These are phyloP conservation scores for Lagerstroemia speciosa DNA, from an alignment of 345 rosid species.

Conservation along the genomic window DNA sequence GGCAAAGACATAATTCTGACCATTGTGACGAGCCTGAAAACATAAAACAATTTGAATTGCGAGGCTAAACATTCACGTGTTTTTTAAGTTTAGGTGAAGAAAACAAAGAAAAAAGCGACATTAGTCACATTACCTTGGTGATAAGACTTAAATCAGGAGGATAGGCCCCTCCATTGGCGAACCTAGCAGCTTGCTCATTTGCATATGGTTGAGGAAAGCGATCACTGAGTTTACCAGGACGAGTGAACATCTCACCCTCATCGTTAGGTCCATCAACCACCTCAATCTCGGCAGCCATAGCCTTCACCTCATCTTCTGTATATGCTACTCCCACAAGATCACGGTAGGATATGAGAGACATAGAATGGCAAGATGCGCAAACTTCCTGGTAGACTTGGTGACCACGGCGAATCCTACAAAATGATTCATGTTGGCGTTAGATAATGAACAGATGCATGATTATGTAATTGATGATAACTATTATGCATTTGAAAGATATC, in stretches of 20 bases:
- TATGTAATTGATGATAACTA: neutral
- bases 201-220: conserved; percentile 87
- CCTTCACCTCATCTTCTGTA: conserved; percentile 95
- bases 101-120: conserved; percentile 8
- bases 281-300: conserved; percentile 99
- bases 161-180: conserved; percentile 99
- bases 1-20: conserved; percentile 93
- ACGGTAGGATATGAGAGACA: conserved; percentile 89
- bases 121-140: conserved; percentile 63
- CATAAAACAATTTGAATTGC: conserved; percentile 8
- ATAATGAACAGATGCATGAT: neutral
- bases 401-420: conserved; percentile 88
- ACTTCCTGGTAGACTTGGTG: conserved; percentile 97
- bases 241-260: conserved; percentile 98
- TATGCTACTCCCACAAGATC: conserved; percentile 97
- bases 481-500: neutral
- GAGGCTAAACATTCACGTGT: neutral
- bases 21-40: conserved; percentile 95
- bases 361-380: conserved; percentile 99
- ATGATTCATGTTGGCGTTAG: conserved; percentile 1
- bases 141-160: conserved; percentile 99
- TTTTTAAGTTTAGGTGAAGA: neutral
- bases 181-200: conserved; percentile 94
- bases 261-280: conserved; percentile 98
- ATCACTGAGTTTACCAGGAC: conserved; percentile 98